Base-by-base conservation (phyloP, 2,329 filamentous ascomycete species). In the Fusarium globosum region DNA sequence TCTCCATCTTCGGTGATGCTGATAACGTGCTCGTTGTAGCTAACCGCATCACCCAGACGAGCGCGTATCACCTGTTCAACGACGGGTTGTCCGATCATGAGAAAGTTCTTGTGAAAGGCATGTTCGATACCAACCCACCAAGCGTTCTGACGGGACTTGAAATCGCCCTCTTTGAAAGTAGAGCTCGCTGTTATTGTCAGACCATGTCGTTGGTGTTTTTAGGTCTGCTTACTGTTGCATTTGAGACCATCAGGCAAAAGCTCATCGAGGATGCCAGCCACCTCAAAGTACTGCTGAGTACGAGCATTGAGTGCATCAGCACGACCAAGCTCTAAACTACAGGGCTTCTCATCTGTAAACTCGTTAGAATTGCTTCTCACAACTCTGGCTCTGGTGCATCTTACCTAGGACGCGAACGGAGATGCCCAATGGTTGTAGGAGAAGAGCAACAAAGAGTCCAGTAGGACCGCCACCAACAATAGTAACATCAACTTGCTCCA, bases 1-100 rank as follows among this genome's bases (percentile, higher is more conserved):
- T 91, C 43, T 81, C 87, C 18, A 85, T 92, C 49, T 82, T 94
- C 48, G 87, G 89, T 3, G 88, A 94, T 78, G 5, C 71, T 78
- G 1, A 73, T 69, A 6, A 84, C 84, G 4, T 79, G 79, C 46
- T 86, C 83, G 21, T 78, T 75, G 65, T 85, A 86, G 52, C 78
- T 74, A 10, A 86, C 78, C 1, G 69, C 61, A 0, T 78, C 73
- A 1, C 79, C 77, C 1, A 87, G 78, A 13, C 80, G 78, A 2
- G 68, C 69, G n/a, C 78, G 72, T n/a, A 87, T 77, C 2, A 81
- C 76, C 9, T 78, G 74, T 71, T 87, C 86, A 1, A 87, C 80
- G 15, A 83, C 82, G 1, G 85, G 83, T 68, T 87, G 86, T 10
- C 85, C 85, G 57, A 87, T 83, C 85, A 87, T 87, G 49, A 87